Percentiles rank a stretch among this genome's conserved stretches.
Conservation (phyloP, 495 filamentous ascomycete genomes). For the Trichocladium antarcticum region DNA sequence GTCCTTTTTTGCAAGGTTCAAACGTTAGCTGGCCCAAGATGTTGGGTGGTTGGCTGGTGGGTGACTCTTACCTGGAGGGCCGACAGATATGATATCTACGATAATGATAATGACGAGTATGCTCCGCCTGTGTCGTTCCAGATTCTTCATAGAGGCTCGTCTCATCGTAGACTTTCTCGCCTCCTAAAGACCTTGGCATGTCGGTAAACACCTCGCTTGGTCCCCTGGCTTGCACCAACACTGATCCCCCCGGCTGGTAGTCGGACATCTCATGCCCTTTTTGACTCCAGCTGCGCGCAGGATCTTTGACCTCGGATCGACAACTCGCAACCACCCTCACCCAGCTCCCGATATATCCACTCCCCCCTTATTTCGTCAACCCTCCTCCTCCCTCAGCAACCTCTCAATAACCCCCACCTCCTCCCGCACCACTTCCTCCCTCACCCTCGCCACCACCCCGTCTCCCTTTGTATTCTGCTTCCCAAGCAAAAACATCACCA, state of each 20-base stretch:
- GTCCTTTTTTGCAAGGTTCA: constrained; percentile 20
- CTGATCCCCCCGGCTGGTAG: too few relatives aligned
- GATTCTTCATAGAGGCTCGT: too few relatives aligned
- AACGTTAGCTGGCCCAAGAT: constrained; percentile 7
- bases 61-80: neutral
- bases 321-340: too few relatives aligned
- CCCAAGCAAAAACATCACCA: constrained; percentile 29
- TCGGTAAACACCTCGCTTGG: too few relatives aligned
- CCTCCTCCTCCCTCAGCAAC: constrained; percentile 27
- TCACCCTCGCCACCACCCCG: constrained; percentile 16
- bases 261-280: too few relatives aligned
- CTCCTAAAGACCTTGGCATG: too few relatives aligned
- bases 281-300: too few relatives aligned
- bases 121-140: too few relatives aligned
- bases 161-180: too few relatives aligned
- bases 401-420: constrained; percentile 28
- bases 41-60: neutral
- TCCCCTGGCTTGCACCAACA: too few relatives aligned
- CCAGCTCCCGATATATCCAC: neutral
- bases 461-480: neutral
- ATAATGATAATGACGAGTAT: constrained; percentile 9
- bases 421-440: constrained; percentile 23
- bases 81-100: neutral
- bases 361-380: neutral
- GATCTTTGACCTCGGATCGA: too few relatives aligned